Base-by-base conservation (phyloP, 2,329 filamentous ascomycete genomes). In the Aspergillus puulaauensis region DNA sequence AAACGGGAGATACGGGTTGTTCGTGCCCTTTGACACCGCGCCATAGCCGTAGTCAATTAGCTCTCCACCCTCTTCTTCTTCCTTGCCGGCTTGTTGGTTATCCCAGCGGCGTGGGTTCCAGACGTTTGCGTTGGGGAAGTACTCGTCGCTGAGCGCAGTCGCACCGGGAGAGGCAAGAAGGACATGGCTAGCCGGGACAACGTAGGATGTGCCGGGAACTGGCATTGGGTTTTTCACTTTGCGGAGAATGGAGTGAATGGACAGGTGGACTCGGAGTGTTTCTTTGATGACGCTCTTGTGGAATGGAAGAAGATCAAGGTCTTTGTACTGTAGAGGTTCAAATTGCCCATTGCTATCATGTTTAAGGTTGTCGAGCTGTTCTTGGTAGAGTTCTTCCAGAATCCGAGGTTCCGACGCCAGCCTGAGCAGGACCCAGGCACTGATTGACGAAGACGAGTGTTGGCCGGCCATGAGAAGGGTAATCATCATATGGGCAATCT, bases 401-500 rank as follows among this genome's bases (percentile, higher is more conserved):
- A 92, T 83, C 24, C 89, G 82, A 0, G 90, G 89, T 15, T 86
- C 80, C 1, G 86, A 83, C 9, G 90, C 90, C 3, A 93, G 82
- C 49, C 86, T 87, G 12, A 93, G 81, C 64, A 93, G 77, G 63
- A 91, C 90, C 90, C 90, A 93, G 8, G 87, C 82, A 64, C 86
- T 86, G n/a, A 88, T 89, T 0, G 89, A 87, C 5, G 90, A 88
- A 0, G 89, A 92, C 1, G 88, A 90, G 77, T 93, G 90, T 70
- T 95, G 90, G 51, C 90, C 90, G 11, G 87, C 90, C 90, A 95
- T 93, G 52, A 93, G 82, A 15, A 93, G 81, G 0, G 90, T 89
- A 68, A 93, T 93, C 90, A 93, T 92, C 81, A 93, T 90, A 74
- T 91, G 87, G 0, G 90, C 89, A 52, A 93, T 85, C 70, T 93